Evolutionary conservation across 1,139 yeast species (phyloP).

Genomic region (Nakaseomyces bracarensis): DNA sequence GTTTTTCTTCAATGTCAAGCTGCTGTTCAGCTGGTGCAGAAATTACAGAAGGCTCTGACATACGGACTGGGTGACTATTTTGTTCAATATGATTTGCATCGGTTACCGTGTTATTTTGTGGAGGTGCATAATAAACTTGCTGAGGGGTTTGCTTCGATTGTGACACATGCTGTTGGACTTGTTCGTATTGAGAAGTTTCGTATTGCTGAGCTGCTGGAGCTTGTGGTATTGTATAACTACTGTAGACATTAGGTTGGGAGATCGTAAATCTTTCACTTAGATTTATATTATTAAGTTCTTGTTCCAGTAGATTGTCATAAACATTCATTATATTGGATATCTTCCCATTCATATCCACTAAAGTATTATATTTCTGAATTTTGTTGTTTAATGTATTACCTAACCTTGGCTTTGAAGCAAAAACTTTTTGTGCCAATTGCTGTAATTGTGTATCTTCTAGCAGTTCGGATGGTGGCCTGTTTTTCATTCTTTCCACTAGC

Average conservation of each 20-base stretch:
- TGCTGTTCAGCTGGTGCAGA: no score
- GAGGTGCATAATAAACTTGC: constrained; percentile 8
- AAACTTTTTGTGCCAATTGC: constrained; percentile 55
- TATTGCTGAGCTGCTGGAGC: constrained; percentile 3
- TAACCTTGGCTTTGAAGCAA: constrained; percentile 65
- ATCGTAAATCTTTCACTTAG: constrained; percentile 26
- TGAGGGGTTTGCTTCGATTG: not conserved
- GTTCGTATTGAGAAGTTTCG: constrained; percentile 7
- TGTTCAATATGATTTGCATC: not conserved
- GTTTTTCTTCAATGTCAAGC: not conserved
- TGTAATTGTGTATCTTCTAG: constrained; percentile 55
- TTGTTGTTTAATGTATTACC: constrained; percentile 57
- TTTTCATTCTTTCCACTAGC: constrained; percentile 47
- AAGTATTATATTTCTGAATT: constrained; percentile 56
- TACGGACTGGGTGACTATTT: not conserved
- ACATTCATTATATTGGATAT: constrained; percentile 68
- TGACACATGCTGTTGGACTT: constrained; percentile 12
- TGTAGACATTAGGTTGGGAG: constrained; percentile 24
- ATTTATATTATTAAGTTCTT: constrained; percentile 35
- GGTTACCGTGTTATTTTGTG: not conserved
- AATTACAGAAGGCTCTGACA: no score
- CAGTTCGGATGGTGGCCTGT: constrained; percentile 46
- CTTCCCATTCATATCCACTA: constrained; percentile 74
- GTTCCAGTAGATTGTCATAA: constrained; percentile 75
- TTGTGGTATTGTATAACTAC: constrained; percentile 9